phyloP scores from a whole-genome alignment of 805 yeast species.

The Wickerhamiella brachini region DNA sequence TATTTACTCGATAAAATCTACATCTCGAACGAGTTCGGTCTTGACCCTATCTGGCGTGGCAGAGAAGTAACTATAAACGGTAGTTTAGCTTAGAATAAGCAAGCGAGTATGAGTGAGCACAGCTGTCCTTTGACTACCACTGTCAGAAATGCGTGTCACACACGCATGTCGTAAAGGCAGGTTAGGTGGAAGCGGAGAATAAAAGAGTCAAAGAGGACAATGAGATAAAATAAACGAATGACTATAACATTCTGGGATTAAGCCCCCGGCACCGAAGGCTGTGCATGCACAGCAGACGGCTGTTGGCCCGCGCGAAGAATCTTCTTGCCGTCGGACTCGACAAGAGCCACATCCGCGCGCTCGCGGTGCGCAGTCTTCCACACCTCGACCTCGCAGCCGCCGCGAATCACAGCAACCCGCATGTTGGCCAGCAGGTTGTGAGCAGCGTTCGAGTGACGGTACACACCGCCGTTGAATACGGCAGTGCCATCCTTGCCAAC shows the following conservation, averaged over 20 bases:
- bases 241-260: slow-evolving; percentile 2
- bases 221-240: background rate
- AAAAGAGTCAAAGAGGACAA: too few relatives aligned
- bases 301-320: slow-evolving; percentile 52
- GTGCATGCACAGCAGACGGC: slow-evolving; percentile 28
- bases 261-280: slow-evolving; percentile 19
- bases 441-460: slow-evolving; percentile 87
- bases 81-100: too few relatives aligned
- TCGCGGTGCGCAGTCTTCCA: slow-evolving; percentile 62
- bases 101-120: too few relatives aligned
- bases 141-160: too few relatives aligned
- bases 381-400: slow-evolving; percentile 67
- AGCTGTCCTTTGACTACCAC: too few relatives aligned
- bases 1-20: too few relatives aligned
- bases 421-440: slow-evolving; percentile 80
- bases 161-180: too few relatives aligned
- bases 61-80: too few relatives aligned
- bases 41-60: too few relatives aligned
- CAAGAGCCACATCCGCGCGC: slow-evolving; percentile 49
- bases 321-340: slow-evolving; percentile 39
- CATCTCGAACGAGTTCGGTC: too few relatives aligned
- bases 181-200: too few relatives aligned
- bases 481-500: slow-evolving; percentile 89
- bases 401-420: slow-evolving; percentile 79
- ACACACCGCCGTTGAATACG: slow-evolving; percentile 91